Evolutionary conservation across 139 green algal species (phyloP).

Genomic region (Tetradesmus obliquus): DNA sequence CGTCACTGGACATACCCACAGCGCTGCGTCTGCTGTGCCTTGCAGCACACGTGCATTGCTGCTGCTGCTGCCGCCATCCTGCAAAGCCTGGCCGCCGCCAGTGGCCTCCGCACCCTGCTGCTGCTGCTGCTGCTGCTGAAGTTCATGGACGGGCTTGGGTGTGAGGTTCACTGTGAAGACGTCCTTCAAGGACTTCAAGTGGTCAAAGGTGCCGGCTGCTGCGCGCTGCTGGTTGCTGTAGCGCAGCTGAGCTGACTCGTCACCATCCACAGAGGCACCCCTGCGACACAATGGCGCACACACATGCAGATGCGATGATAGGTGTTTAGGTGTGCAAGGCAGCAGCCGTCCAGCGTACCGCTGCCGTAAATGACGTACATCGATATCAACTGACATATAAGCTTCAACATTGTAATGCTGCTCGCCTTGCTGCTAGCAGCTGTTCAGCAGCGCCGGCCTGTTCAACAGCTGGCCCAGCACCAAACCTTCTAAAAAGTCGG

Average conservation of each 20-base stretch:
- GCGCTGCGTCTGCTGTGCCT: neutral
- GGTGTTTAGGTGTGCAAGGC: neutral
- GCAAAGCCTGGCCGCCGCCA: neutral
- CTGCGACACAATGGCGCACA: neutral
- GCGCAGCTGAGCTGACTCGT: slow-evolving; percentile 36
- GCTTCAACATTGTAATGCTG: too few species aligned
- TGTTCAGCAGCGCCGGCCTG: too few species aligned
- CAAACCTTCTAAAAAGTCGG: neutral
- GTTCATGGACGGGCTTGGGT: neutral
- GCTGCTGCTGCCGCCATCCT: neutral
- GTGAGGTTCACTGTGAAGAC: slow-evolving; percentile 56
- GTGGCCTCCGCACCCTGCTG: neutral
- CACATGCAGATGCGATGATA: neutral
- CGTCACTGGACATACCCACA: slow-evolving; percentile 33
- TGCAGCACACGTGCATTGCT: neutral
- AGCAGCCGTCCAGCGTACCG: neutral
- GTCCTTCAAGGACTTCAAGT: slow-evolving; percentile 54
- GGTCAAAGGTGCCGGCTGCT: slow-evolving; percentile 44
- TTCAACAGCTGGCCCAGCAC: too few species aligned
- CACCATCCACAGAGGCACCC: slow-evolving; percentile 26
- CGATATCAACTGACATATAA: too few species aligned
- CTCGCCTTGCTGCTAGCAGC: too few species aligned
- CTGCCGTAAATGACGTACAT: too few species aligned
- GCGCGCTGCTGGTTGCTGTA: slow-evolving; percentile 55
- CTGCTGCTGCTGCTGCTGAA: slow-evolving; percentile 1